Percentiles rank a stretch among this genome's conserved stretches.
These are phyloP conservation scores for Euclidium syriacum DNA, from an alignment of 345 rosid species.

Conservation along the genomic window DNA sequence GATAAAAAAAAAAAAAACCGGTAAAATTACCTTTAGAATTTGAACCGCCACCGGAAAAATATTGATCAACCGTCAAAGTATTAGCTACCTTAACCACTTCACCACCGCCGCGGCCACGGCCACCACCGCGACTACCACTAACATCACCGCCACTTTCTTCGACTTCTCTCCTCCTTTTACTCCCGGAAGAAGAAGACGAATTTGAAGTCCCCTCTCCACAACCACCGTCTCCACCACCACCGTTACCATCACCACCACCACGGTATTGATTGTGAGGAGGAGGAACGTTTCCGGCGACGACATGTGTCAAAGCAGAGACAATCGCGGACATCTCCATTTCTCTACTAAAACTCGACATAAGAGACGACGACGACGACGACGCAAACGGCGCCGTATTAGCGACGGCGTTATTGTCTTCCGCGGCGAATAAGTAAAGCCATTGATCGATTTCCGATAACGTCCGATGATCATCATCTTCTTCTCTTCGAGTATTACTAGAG, in stretches of 20 bases:
- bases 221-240: background rate
- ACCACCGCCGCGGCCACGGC: background rate
- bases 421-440: slow-evolving; percentile 16
- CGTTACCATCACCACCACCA: background rate
- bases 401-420: background rate
- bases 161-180: slow-evolving; percentile 40
- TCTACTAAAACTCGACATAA: slow-evolving; percentile 32
- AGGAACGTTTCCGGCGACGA: slow-evolving; percentile 60
- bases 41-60: slow-evolving; percentile 21
- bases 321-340: slow-evolving; percentile 72
- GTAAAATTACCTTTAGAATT: slow-evolving; percentile 18
- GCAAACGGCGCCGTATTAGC: background rate
- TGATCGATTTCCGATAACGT: slow-evolving; percentile 30
- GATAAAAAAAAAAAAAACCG: background rate
- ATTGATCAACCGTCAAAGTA: slow-evolving; percentile 32
- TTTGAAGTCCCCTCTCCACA: slow-evolving; percentile 25
- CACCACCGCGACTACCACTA: too few species aligned
- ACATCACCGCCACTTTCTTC: slow-evolving; percentile 16
- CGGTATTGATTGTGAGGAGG: background rate
- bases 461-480: slow-evolving; percentile 27
- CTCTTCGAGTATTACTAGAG: too few species aligned
- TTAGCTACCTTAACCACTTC: slow-evolving; percentile 12
- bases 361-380: background rate
- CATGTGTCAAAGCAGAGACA: slow-evolving; percentile 68
- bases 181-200: slow-evolving; percentile 25